These are phyloP conservation scores for Blastobotrys robertii DNA, from an alignment of 805 yeast species.

Conservation along the genomic window DNA sequence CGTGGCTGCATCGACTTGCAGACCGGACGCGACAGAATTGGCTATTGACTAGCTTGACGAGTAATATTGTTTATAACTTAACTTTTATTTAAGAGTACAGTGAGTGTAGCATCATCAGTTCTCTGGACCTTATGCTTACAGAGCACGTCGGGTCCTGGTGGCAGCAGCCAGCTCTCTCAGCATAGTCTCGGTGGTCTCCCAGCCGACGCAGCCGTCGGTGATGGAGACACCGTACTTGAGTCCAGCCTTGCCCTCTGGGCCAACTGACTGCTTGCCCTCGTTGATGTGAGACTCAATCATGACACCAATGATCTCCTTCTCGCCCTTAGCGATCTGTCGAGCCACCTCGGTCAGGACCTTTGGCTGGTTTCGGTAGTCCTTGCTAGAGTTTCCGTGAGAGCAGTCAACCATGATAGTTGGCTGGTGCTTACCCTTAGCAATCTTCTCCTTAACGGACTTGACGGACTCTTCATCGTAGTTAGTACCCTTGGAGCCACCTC, in stretches of 20 bases:
- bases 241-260: constrained; percentile 48
- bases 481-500: constrained; percentile 94
- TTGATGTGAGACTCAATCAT: constrained; percentile 91
- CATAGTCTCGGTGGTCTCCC: constrained; percentile 81
- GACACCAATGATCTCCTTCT: constrained; percentile 72
- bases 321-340: constrained; percentile 74
- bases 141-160: constrained; percentile 57
- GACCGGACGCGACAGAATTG: too few relatives aligned
- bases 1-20: too few relatives aligned
- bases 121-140: neutral
- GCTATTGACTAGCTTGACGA: too few relatives aligned
- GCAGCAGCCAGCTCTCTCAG: constrained; percentile 72
- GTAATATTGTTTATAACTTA: too few relatives aligned
- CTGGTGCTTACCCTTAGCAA: constrained; percentile 37
- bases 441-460: constrained; percentile 57
- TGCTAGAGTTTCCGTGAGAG: constrained; percentile 94
- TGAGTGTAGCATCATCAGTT: too few relatives aligned
- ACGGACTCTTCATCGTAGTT: constrained; percentile 83
- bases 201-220: constrained; percentile 93
- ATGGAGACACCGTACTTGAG: constrained; percentile 90
- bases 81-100: too few relatives aligned
- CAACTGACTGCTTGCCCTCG: constrained; percentile 85
- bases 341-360: constrained; percentile 77
- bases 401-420: constrained; percentile 85
- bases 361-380: constrained; percentile 93